These are phyloP conservation scores for Dissophora ornata DNA, from an alignment of 192 early-diverging fungal genomes.

Conservation along the genomic window DNA sequence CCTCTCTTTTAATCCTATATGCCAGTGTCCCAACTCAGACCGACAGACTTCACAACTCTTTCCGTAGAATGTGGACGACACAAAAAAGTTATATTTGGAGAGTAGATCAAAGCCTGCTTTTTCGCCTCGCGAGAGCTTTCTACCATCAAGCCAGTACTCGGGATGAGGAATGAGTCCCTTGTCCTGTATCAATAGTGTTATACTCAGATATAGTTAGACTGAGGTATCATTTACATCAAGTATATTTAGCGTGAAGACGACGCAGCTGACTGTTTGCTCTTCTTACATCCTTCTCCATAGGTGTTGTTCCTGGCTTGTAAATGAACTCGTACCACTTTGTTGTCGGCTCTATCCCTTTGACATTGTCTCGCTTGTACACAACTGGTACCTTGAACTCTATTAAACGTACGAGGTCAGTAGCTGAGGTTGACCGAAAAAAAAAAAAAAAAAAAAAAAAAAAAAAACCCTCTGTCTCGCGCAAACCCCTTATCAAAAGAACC, in stretches of 20 bases:
- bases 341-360: constrained; percentile 14
- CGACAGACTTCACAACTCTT: neutral
- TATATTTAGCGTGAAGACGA: neutral
- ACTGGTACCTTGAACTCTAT: constrained; percentile 21
- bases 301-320: constrained; percentile 23
- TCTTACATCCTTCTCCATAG: constrained; percentile 27
- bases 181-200: neutral
- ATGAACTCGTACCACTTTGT: constrained; percentile 24
- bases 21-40: constrained; percentile 11
- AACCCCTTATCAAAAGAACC: too few relatives aligned
- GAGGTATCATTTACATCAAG: constrained; percentile 2
- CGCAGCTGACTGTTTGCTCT: neutral
- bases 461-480: too few relatives aligned
- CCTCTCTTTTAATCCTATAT: neutral
- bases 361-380: constrained; percentile 10
- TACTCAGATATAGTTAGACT: constrained; percentile 2
- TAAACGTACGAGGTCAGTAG: constrained; percentile 7
- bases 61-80: constrained; percentile 6
- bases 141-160: too few relatives aligned
- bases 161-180: constrained; percentile 5
- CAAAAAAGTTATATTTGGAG: constrained; percentile 14
- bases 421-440: neutral
- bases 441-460: too few relatives aligned
- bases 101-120: constrained; percentile 5
- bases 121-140: neutral